Percentiles rank a stretch among this genome's conserved stretches.
Conservation (phyloP, 176 grass and related monocot genomes). For the Luzula sylvatica region DNA sequence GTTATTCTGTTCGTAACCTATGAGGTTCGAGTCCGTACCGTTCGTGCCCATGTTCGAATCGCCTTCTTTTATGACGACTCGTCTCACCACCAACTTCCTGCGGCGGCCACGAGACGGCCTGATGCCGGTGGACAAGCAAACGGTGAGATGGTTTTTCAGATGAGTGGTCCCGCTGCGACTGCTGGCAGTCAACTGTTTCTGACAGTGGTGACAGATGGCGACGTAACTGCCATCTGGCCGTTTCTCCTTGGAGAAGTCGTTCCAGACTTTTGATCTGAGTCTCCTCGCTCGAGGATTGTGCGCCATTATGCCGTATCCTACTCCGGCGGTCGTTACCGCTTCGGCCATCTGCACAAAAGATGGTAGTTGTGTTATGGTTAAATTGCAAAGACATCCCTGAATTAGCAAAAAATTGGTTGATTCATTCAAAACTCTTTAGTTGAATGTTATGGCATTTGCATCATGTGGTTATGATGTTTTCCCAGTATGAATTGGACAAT, state of each 20-base stretch:
- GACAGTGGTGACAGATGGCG: constrained; percentile 93
- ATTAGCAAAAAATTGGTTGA: neutral
- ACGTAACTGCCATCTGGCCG: constrained; percentile 63
- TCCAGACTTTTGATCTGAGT: constrained; percentile 78
- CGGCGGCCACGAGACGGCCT: constrained; percentile 22
- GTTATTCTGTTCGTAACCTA: constrained; percentile 26
- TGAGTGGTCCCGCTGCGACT: constrained; percentile 93
- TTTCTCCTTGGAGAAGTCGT: constrained; percentile 93
- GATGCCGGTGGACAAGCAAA: constrained; percentile 56
- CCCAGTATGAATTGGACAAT: neutral
- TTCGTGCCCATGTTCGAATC: constrained; percentile 26
- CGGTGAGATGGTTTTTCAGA: constrained; percentile 74
- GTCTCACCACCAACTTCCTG: constrained; percentile 79
- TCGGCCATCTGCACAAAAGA: constrained; percentile 9
- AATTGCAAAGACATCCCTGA: neutral
- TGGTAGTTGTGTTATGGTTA: constrained; percentile 6
- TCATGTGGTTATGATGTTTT: too few relatives aligned
- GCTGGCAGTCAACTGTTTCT: constrained; percentile 96
- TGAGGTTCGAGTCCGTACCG: constrained; percentile 26
- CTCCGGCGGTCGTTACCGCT: constrained; percentile 3
- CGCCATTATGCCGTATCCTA: constrained; percentile 6
- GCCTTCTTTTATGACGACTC: constrained; percentile 37
- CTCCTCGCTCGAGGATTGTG: constrained; percentile 67
- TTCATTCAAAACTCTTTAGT: too few relatives aligned
- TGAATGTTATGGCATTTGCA: too few relatives aligned